Evolutionary conservation across 2,329 filamentous ascomycete genomes (phyloP).

Genomic region (Neurospora crassa): DNA sequence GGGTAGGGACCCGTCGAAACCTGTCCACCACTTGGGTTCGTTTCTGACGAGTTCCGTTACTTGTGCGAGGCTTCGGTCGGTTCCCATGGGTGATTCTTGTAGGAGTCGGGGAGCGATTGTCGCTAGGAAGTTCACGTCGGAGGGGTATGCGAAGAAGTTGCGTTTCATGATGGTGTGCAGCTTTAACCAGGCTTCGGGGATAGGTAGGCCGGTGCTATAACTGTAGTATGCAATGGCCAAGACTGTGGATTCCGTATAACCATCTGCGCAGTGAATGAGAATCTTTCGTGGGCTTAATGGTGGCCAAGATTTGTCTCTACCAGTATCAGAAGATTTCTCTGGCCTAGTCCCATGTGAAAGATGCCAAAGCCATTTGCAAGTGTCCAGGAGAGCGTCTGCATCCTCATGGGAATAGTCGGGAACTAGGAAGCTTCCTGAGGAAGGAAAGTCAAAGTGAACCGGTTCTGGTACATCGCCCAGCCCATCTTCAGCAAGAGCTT

Average conservation of each 20-base stretch:
- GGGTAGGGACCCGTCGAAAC: not conserved
- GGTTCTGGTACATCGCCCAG: constrained; percentile 30
- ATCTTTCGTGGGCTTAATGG: constrained; percentile 50
- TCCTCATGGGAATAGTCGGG: constrained; percentile 77
- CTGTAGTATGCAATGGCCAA: constrained; percentile 87
- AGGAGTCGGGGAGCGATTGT: constrained; percentile 69
- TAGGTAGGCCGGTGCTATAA: constrained; percentile 73
- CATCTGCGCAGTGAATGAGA: constrained; percentile 87
- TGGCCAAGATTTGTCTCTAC: constrained; percentile 2
- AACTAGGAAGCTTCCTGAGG: constrained; percentile 83
- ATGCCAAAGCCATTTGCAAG: constrained; percentile 82
- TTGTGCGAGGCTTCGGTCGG: constrained; percentile 40
- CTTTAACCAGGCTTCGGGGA: constrained; percentile 79
- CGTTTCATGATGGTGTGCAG: constrained; percentile 72
- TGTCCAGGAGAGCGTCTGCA: constrained; percentile 74
- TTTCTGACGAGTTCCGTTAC: constrained; percentile 42
- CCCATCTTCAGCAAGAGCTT: constrained; percentile 49
- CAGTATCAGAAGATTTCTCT: constrained; percentile 28
- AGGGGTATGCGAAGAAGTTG: constrained; percentile 94
- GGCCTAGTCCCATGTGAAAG: constrained; percentile 58
- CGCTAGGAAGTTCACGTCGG: constrained; percentile 75
- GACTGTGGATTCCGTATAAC: constrained; percentile 90
- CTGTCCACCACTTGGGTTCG: constrained; percentile 65
- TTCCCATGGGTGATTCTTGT: constrained; percentile 52
- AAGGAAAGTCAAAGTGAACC: constrained; percentile 67